Percentiles rank a stretch among this genome's conserved stretches.
Evolutionary conservation across 139 green algal species (phyloP).

Genomic region (Zygnema circumcarinatum): DNA sequence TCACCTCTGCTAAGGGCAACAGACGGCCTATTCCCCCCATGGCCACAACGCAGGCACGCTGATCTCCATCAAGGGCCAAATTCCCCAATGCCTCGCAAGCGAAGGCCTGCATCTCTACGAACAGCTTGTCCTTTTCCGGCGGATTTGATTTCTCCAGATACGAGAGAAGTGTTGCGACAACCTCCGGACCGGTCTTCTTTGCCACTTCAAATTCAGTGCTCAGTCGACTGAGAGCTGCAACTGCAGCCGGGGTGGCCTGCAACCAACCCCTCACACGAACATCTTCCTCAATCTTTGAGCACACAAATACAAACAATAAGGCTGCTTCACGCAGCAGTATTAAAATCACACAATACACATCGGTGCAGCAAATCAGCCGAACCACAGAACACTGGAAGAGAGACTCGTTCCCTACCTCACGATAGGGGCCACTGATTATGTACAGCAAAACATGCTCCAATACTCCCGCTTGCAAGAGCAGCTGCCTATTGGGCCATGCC

Average conservation of each 20-base stretch:
- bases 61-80: background rate
- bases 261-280: background rate
- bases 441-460: slow-evolving; percentile 54
- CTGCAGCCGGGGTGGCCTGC: background rate
- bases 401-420: no score
- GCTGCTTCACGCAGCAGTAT: no score
- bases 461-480: slow-evolving; percentile 61
- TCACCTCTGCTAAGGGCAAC: slow-evolving; percentile 13
- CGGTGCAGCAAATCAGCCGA: no score
- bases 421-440: background rate
- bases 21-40: background rate
- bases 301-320: no score
- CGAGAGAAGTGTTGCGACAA: background rate
- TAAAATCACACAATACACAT: no score
- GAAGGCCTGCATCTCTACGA: background rate
- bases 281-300: no score
- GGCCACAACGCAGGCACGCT: background rate
- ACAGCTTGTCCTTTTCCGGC: background rate
- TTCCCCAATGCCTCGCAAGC: slow-evolving; percentile 15
- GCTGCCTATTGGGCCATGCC: slow-evolving; percentile 45
- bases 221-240: background rate
- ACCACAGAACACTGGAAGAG: no score
- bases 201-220: background rate
- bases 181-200: background rate
- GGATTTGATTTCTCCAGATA: background rate